phyloP scores from a whole-genome alignment of 148 eudicot species.

The Nepenthes mirabilis region DNA sequence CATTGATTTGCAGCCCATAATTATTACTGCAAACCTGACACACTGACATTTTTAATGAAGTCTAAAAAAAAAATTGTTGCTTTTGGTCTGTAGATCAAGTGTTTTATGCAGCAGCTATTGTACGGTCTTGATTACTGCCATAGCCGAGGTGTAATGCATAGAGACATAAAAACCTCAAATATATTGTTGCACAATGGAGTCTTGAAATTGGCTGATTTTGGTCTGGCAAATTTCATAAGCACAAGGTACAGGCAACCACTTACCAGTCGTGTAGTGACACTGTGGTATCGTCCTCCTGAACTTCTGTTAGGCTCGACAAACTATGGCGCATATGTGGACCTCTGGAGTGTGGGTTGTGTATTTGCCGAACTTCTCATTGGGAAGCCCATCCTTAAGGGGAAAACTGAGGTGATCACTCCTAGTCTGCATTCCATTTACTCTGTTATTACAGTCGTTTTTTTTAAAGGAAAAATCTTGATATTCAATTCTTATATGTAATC shows the following conservation, averaged over 20 bases:
- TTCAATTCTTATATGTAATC: no score
- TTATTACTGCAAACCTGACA: background rate
- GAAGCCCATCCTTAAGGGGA: conserved; percentile 78
- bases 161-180: conserved; percentile 79
- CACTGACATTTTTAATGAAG: background rate
- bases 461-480: no score
- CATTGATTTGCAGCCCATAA: background rate
- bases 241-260: conserved; percentile 45
- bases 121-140: conserved; percentile 77
- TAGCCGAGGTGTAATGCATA: conserved; percentile 65
- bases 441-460: background rate
- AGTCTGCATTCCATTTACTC: background rate
- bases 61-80: background rate
- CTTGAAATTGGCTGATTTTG: conserved; percentile 82
- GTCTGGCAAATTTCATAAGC: conserved; percentile 57
- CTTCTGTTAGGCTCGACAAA: conserved; percentile 74
- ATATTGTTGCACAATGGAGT: conserved; percentile 70
- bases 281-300: conserved; percentile 99
- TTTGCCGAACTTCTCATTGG: conserved; percentile 69
- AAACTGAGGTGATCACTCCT: conserved; percentile 55
- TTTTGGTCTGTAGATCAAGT: conserved; percentile 51
- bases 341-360: conserved; percentile 96
- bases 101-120: conserved; percentile 73
- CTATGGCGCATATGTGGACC: conserved; percentile 63
- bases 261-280: conserved; percentile 89